Percentiles rank a stretch among this genome's conserved stretches.
phyloP scores from a whole-genome alignment of 306 rosid genomes.

The Argentina anserina region DNA sequence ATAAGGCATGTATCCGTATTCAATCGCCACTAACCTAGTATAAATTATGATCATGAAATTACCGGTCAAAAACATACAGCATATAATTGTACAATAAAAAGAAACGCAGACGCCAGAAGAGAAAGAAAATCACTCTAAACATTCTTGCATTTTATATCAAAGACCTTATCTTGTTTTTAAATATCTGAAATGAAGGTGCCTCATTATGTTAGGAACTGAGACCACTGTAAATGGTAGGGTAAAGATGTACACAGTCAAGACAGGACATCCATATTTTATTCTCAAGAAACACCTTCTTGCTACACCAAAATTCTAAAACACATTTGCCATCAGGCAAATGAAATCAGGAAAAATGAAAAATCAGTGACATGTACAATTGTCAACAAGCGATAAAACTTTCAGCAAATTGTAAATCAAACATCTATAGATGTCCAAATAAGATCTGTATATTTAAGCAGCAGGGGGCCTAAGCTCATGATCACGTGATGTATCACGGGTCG shows the following conservation, averaged over 20 bases:
- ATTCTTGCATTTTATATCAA: not conserved
- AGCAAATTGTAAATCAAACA: conserved; percentile 16
- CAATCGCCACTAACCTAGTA: not conserved
- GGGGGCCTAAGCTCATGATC: conserved; percentile 99
- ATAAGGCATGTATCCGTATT: not conserved
- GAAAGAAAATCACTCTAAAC: not conserved
- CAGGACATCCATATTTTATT: conserved; percentile 17
- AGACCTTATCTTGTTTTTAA: not conserved
- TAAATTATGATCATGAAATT: not conserved
- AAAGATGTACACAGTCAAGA: not conserved
- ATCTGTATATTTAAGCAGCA: conserved; percentile 55
- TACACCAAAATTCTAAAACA: conserved; percentile 27
- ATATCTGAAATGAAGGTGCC: not conserved
- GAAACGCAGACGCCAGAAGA: not conserved
- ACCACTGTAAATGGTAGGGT: conserved; percentile 8
- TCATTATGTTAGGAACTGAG: not conserved
- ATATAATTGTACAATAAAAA: not conserved
- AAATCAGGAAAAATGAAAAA: conserved; percentile 25
- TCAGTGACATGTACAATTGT: conserved; percentile 38
- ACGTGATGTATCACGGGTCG: conserved; percentile 65
- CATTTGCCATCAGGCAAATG: conserved; percentile 17
- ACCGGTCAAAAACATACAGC: not conserved
- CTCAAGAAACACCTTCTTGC: conserved; percentile 24
- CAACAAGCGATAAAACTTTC: conserved; percentile 20
- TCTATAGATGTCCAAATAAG: conserved; percentile 10